phyloP scores from a whole-genome alignment of 441 rosid genomes.

The Syzygium syzygioides region DNA sequence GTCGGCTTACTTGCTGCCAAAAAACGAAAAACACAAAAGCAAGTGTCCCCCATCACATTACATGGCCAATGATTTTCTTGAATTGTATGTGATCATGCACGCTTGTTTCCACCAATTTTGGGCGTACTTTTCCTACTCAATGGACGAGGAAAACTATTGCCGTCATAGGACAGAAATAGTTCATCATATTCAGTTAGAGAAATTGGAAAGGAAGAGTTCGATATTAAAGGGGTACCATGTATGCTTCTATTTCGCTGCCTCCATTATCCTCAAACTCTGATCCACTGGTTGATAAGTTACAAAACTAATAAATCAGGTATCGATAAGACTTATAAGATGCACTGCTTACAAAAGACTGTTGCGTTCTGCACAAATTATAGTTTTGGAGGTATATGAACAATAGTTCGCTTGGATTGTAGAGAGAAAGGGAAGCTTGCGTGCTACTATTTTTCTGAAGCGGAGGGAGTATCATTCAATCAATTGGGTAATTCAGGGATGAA shows the following conservation, averaged over 20 bases:
- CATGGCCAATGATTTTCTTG: neutral
- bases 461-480: neutral
- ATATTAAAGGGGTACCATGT: neutral
- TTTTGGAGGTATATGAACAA: neutral
- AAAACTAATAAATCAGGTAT: neutral
- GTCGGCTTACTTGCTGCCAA: neutral
- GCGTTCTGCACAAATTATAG: neutral
- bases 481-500: neutral
- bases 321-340: neutral
- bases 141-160: neutral
- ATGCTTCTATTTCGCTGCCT: neutral
- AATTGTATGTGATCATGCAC: neutral
- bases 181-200: neutral
- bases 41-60: neutral
- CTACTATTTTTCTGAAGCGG: neutral
- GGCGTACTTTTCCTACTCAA: neutral
- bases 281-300: neutral
- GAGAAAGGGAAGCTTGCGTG: neutral
- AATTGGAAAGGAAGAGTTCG: neutral
- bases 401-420: neutral
- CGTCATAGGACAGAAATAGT: neutral
- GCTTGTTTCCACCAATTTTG: neutral
- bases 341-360: neutral
- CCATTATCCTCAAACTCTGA: neutral
- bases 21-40: neutral